Evolutionary conservation across 805 yeast species (phyloP).

Genomic region (Naumovozyma castellii): DNA sequence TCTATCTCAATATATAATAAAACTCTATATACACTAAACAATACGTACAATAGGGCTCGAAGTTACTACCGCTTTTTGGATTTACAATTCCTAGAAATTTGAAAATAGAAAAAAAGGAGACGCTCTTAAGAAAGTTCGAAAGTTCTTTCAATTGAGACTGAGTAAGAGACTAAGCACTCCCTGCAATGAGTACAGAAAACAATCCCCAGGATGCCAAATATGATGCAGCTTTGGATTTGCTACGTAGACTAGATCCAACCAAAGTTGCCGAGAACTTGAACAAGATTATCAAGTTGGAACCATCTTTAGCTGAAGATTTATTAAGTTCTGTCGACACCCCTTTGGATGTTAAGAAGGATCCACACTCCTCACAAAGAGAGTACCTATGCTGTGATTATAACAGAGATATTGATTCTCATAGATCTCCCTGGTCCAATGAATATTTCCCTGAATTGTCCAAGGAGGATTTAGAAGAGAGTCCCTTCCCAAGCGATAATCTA

Average conservation of each 20-base stretch:
- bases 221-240: conserved; percentile 71
- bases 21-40: no score
- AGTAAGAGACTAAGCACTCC: no score
- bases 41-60: no score
- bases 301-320: conserved; percentile 77
- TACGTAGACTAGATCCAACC: conserved; percentile 67
- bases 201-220: conserved; percentile 22
- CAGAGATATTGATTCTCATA: conserved; percentile 83
- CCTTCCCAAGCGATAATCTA: conserved; percentile 57
- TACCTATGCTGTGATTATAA: conserved; percentile 88
- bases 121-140: no score
- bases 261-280: conserved; percentile 38
- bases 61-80: no score
- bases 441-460: conserved; percentile 36
- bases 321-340: conserved; percentile 85
- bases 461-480: conserved; percentile 57
- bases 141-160: no score
- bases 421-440: conserved; percentile 84
- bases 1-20: no score
- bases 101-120: no score
- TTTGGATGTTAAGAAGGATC: conserved; percentile 30
- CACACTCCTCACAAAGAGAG: conserved; percentile 39
- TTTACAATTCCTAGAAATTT: no score
- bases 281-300: conserved; percentile 40
- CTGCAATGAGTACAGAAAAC: not conserved